Evolutionary conservation across 371 early-diverging fungal genomes (phyloP).

Genomic region (Mortierella sp.): DNA sequence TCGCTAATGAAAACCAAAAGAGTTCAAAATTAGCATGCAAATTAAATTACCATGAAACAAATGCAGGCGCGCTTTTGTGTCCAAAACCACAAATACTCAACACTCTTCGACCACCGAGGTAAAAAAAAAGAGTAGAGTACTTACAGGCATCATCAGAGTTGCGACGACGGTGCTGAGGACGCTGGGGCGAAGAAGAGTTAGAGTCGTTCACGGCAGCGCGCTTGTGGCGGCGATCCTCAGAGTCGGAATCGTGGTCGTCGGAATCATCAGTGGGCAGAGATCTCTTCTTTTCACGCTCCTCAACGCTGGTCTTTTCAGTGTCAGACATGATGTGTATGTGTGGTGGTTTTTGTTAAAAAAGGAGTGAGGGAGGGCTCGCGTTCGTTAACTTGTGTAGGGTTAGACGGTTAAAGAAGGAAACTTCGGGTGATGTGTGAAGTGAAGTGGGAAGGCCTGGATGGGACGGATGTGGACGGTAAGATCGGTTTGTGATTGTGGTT

Average conservation of each 20-base stretch:
- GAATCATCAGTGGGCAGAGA: constrained; percentile 54
- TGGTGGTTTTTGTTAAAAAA: background rate
- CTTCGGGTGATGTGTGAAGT: constrained; percentile 18
- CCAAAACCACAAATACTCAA: background rate
- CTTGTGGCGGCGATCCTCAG: constrained; percentile 56
- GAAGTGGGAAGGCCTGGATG: constrained; percentile 20
- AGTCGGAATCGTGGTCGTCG: constrained; percentile 55
- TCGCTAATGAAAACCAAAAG: constrained; percentile 18
- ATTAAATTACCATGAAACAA: constrained; percentile 4
- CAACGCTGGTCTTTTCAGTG: constrained; percentile 48
- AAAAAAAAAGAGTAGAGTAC: background rate
- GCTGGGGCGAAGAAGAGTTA: constrained; percentile 56
- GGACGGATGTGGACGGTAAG: constrained; percentile 24
- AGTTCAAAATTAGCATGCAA: background rate
- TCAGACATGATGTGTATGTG: constrained; percentile 48
- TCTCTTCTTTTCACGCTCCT: constrained; percentile 58
- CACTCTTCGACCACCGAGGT: background rate
- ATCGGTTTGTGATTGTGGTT: constrained; percentile 26
- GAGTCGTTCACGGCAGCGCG: constrained; percentile 57
- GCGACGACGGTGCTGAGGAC: constrained; percentile 57
- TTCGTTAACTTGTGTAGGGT: constrained; percentile 9
- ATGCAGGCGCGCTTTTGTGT: background rate
- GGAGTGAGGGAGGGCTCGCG: constrained; percentile 11
- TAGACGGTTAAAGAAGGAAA: constrained; percentile 19
- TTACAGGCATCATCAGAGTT: constrained; percentile 57